These are phyloP conservation scores for Penicillium polonicum DNA, from an alignment of 2,329 filamentous ascomycete genomes.

Conservation along the genomic window DNA sequence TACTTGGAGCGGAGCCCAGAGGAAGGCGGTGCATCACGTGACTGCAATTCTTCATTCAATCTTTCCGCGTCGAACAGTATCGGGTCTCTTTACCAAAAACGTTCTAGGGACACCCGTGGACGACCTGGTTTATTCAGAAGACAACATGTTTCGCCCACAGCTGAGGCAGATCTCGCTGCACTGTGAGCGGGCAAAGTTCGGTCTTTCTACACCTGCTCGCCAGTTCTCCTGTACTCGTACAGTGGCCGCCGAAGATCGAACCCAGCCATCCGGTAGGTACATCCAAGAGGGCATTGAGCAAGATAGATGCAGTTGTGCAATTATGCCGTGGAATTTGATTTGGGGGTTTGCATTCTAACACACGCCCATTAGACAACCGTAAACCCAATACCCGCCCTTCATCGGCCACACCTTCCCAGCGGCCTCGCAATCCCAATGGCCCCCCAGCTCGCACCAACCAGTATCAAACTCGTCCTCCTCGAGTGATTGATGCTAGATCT, in stretches of 20 bases:
- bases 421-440: slow-evolving; percentile 21
- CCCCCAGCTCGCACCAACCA: slow-evolving; percentile 14
- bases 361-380: background rate
- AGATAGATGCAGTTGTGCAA: background rate
- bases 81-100: background rate
- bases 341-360: background rate
- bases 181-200: slow-evolving; percentile 14
- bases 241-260: slow-evolving; percentile 18
- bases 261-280: slow-evolving; percentile 27
- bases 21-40: slow-evolving; percentile 17
- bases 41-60: slow-evolving; percentile 3
- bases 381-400: slow-evolving; percentile 8
- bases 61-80: slow-evolving; percentile 2
- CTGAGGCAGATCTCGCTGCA: slow-evolving; percentile 21
- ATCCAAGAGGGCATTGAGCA: background rate
- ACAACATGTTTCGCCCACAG: slow-evolving; percentile 32
- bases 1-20: background rate
- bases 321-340: background rate
- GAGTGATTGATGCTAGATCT: slow-evolving; percentile 39
- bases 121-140: background rate
- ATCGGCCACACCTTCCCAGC: slow-evolving; percentile 13
- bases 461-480: slow-evolving; percentile 25
- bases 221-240: slow-evolving; percentile 28
- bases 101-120: background rate
- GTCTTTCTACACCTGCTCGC: slow-evolving; percentile 19